These are phyloP conservation scores for Ophiorrhiza pumila DNA, from an alignment of 257 asterid genomes.

Conservation along the genomic window DNA sequence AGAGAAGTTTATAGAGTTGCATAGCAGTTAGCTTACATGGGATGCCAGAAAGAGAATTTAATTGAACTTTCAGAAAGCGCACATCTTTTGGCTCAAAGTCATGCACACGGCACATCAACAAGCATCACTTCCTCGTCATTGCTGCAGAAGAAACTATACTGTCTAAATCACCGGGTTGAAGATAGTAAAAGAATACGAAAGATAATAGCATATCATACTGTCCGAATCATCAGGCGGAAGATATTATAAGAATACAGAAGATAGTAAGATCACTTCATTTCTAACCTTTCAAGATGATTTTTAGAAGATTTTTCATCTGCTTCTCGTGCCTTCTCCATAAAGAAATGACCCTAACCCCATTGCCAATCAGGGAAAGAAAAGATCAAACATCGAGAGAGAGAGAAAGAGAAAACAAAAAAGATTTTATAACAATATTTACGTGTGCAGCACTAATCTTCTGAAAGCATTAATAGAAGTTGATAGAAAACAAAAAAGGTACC, in stretches of 20 bases:
- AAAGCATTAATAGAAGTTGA: constrained; percentile 9
- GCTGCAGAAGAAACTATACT: constrained; percentile 36
- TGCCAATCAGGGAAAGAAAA: no score
- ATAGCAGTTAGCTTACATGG: no score
- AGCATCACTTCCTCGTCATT: constrained; percentile 40
- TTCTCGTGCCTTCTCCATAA: no score
- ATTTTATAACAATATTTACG: no score
- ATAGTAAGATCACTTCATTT: constrained; percentile 10
- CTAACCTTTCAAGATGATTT: no score
- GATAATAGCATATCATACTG: no score
- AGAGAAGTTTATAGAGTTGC: background rate
- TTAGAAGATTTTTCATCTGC: no score
- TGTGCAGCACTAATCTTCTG: background rate
- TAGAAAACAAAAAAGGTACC: constrained; percentile 41
- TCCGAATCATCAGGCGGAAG: constrained; percentile 7
- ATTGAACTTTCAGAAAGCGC: constrained; percentile 37
- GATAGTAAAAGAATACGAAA: no score
- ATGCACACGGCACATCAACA: constrained; percentile 40
- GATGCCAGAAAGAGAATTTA: constrained; percentile 36
- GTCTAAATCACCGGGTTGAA: no score
- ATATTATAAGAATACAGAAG: constrained; percentile 8
- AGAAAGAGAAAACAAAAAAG: background rate
- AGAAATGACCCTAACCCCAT: constrained; percentile 51
- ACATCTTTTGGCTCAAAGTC: constrained; percentile 51
- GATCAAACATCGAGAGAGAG: no score